phyloP scores from a whole-genome alignment of 352 stramenopile genomes.

The Achlya hypogyna region DNA sequence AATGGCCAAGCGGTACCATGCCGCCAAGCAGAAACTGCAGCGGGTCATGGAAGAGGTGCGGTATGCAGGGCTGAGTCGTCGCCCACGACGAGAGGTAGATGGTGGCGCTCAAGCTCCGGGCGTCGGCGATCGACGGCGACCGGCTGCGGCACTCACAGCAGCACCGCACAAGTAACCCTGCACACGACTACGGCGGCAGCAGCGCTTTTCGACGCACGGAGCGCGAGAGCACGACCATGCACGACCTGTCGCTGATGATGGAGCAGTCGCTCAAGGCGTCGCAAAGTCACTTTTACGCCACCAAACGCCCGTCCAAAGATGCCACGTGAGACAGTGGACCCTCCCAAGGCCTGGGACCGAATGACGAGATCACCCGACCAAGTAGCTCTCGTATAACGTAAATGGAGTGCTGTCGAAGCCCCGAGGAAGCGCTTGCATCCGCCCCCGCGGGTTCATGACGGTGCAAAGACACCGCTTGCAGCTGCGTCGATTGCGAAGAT shows the following conservation, averaged over 20 bases:
- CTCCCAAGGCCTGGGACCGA: no score
- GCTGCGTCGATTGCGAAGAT: no score
- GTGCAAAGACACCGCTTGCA: no score
- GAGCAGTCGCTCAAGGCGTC: constrained; percentile 43
- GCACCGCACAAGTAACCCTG: no score
- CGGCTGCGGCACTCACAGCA: not conserved
- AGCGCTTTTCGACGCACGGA: not conserved
- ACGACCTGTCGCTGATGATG: constrained; percentile 68
- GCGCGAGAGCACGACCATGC: constrained; percentile 37
- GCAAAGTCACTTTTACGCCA: not conserved
- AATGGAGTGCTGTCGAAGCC: no score
- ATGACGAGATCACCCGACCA: no score
- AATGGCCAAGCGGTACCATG: not conserved
- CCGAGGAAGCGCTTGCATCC: no score
- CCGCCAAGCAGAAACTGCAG: not conserved
- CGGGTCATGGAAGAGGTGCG: not conserved
- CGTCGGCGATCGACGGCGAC: not conserved
- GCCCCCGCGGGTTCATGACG: no score
- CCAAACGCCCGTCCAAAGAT: not conserved
- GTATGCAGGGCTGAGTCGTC: not conserved
- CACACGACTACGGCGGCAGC: no score
- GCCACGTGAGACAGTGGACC: not conserved
- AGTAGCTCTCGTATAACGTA: no score
- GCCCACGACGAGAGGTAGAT: not conserved
- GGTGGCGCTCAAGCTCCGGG: not conserved